phyloP scores from a whole-genome alignment of 176 grass and related monocot genomes.

The Cenchrus purpureus region DNA sequence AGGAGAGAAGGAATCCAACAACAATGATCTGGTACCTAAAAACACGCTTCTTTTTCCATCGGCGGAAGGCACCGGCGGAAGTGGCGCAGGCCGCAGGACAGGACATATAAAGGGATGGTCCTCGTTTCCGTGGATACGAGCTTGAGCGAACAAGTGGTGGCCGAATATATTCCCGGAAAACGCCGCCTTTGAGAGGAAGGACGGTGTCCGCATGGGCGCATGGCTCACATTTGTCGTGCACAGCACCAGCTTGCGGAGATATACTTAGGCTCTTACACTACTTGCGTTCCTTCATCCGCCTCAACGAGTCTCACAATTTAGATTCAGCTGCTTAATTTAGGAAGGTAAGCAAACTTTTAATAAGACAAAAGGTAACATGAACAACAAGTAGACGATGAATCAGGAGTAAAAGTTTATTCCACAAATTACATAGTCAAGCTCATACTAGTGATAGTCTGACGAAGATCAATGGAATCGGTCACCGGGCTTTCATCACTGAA shows the following conservation, averaged over 20 bases:
- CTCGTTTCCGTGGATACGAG: conserved; percentile 54
- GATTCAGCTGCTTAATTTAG: background rate
- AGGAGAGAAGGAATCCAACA: conserved; percentile 45
- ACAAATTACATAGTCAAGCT: background rate
- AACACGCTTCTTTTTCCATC: conserved; percentile 38
- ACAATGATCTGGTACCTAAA: conserved; percentile 51
- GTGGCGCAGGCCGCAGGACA: background rate
- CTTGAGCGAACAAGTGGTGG: conserved; percentile 46
- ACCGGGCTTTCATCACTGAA: background rate
- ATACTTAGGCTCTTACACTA: background rate
- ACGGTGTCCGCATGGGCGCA: conserved; percentile 4
- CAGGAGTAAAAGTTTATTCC: background rate
- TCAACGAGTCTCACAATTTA: background rate
- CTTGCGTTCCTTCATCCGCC: background rate
- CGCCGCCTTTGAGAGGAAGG: background rate
- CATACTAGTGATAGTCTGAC: background rate
- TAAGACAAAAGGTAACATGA: background rate
- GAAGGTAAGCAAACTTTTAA: background rate
- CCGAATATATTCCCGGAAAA: conserved; percentile 60
- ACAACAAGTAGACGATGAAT: background rate
- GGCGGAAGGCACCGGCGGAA: conserved; percentile 41
- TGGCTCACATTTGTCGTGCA: conserved; percentile 33
- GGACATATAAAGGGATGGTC: conserved; percentile 49
- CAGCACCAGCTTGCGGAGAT: background rate
- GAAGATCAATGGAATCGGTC: background rate